phyloP scores from a whole-genome alignment of 768 basidiomycete genomes.

The Lentinula detonsa region DNA sequence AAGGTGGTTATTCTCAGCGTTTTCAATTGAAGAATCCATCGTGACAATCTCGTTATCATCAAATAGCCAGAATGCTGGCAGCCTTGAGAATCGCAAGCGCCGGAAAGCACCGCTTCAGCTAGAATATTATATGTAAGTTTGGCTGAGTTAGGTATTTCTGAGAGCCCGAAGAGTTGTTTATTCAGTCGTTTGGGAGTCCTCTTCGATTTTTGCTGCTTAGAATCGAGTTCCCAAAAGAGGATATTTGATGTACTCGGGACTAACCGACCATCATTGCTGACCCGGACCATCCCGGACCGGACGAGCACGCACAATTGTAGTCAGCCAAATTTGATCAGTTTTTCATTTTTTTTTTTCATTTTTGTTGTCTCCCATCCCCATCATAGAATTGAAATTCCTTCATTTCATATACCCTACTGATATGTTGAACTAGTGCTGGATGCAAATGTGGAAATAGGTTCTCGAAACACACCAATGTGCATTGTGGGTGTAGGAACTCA shows the following conservation, averaged over 20 bases:
- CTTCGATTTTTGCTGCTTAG: neutral
- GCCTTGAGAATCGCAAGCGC: neutral
- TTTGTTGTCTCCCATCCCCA: too few relatives aligned
- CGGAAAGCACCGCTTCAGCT: neutral
- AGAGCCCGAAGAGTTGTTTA: neutral
- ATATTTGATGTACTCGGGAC: neutral
- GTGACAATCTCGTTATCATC: constrained; percentile 6
- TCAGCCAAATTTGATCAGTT: too few relatives aligned
- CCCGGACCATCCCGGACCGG: too few relatives aligned
- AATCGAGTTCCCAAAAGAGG: constrained; percentile 2
- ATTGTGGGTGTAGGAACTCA: too few relatives aligned
- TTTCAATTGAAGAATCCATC: constrained; percentile 6
- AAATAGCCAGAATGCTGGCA: constrained; percentile 1
- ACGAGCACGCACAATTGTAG: too few relatives aligned
- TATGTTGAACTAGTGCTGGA: too few relatives aligned
- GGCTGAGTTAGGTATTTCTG: neutral
- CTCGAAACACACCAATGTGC: too few relatives aligned
- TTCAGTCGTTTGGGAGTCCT: neutral
- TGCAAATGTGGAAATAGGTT: too few relatives aligned
- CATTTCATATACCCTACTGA: too few relatives aligned
- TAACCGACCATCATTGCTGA: too few relatives aligned
- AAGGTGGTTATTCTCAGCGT: constrained; percentile 4
- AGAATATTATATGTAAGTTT: neutral
- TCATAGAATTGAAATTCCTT: too few relatives aligned
- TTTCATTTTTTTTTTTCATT: too few relatives aligned